Evolutionary conservation across 495 filamentous ascomycete genomes (phyloP), one percentile per base, ranked within the genome.

Genomic region (Corynascus novoguineensis): DNA sequence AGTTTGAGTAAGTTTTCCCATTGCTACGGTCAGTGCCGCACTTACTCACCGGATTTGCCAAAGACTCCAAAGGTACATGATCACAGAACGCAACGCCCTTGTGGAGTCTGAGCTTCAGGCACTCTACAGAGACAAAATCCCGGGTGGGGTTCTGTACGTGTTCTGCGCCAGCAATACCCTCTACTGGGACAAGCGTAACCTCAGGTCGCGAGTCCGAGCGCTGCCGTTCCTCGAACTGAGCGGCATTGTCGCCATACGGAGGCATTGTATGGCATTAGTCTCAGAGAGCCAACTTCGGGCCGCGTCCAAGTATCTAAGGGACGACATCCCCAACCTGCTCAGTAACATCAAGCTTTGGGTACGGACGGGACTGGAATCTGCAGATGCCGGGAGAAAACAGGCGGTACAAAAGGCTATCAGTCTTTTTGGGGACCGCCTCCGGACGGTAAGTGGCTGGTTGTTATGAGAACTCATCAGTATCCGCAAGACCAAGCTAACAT

Each of bases 271-370:
- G 27, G 42, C 62, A 5, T 64, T 75, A 29, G 69, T 76, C 5
- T 70, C 68, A n/a, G 57, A 73, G 21, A 67, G 65, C 49, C 70
- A 72, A 46, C 62, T 66, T 49, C 59, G 61, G 14, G 57, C 64
- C 25, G 66, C 66, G 0, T 63, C 21, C 12, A 52, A 62, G 31
- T 75, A 71, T 48, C 67, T 76, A 12, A 40, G 58, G 7, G 46
- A 70, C 47, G 61, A 71, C 25, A 64, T 75, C 31, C 67, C 68
- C 15, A 60, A 61, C 6, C 53, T 76, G 22, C 51, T 75, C 9
- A 63, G 63, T 48, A 63, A 62, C 3, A 37, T 73, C 11, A 63
- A 65, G 21, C 66, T 76, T 4, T 76, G 74, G 74, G 64, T 76
- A 1, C 61, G 71, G 48, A 70, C 67, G 14, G 74, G 74, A 0